phyloP scores from a whole-genome alignment of 257 asterid species.

The Solanum ahanhuiri region DNA sequence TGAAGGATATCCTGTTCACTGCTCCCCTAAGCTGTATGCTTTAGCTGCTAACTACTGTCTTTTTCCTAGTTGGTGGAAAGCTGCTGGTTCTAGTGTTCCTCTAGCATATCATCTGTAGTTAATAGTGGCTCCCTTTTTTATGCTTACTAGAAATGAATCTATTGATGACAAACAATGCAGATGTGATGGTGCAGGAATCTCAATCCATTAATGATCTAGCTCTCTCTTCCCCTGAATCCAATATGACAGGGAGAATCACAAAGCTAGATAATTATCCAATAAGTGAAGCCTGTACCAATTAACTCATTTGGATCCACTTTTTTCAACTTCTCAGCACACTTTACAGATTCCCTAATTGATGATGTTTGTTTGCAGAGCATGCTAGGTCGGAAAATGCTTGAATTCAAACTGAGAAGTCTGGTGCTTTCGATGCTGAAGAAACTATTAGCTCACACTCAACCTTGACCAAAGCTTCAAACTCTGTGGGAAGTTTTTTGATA shows the following conservation, averaged over 20 bases:
- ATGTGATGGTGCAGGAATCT: constrained; percentile 52
- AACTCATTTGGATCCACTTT: background rate
- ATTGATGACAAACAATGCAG: constrained; percentile 62
- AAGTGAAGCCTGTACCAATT: background rate
- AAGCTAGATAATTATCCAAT: constrained; percentile 32
- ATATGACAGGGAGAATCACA: constrained; percentile 30
- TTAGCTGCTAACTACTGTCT: background rate
- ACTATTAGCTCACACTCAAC: constrained; percentile 49
- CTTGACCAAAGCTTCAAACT: constrained; percentile 55
- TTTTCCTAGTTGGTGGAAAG: background rate
- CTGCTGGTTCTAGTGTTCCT: background rate
- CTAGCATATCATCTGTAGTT: background rate
- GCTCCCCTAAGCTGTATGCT: background rate
- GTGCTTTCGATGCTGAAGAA: constrained; percentile 55
- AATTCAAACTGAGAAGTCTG: constrained; percentile 83
- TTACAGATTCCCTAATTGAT: background rate
- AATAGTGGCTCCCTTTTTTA: background rate
- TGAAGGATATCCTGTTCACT: constrained; percentile 9
- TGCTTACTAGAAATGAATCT: constrained; percentile 24
- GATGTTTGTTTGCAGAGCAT: constrained; percentile 48
- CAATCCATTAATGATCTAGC: constrained; percentile 31
- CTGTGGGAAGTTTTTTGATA: constrained; percentile 26
- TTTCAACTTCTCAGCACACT: background rate
- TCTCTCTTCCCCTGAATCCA: constrained; percentile 29
- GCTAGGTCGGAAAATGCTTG: constrained; percentile 85